Evolutionary conservation across 192 early-diverging fungal species (phyloP).

Genomic region (Geranomyces variabilis): DNA sequence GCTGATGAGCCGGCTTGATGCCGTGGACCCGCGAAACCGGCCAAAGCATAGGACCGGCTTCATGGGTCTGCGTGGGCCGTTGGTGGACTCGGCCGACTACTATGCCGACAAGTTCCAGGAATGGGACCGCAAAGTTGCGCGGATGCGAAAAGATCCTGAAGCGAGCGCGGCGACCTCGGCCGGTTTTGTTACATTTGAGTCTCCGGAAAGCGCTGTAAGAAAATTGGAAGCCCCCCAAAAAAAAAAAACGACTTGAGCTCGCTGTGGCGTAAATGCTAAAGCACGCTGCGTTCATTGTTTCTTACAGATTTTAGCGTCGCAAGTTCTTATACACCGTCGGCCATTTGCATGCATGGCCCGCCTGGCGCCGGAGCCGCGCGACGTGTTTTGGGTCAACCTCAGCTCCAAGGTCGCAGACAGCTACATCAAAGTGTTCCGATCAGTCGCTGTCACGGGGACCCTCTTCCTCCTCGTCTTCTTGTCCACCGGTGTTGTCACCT

Average conservation of each 20-base stretch:
- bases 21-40: constrained; percentile 36
- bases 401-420: constrained; percentile 45
- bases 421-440: constrained; percentile 55
- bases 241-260: background rate
- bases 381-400: constrained; percentile 61
- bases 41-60: constrained; percentile 52
- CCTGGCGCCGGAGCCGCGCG: constrained; percentile 59
- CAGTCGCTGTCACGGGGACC: constrained; percentile 34
- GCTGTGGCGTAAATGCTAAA: too few species aligned
- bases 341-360: constrained; percentile 56
- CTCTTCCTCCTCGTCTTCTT: constrained; percentile 46
- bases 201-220: constrained; percentile 55
- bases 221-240: background rate
- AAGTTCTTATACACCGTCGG: constrained; percentile 43
- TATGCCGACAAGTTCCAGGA: constrained; percentile 47
- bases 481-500: constrained; percentile 40
- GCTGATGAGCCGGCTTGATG: constrained; percentile 41
- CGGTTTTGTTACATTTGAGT: constrained; percentile 64
- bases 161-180: constrained; percentile 46
- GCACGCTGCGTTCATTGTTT: too few species aligned
- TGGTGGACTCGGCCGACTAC: constrained; percentile 49
- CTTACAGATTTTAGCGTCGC: constrained; percentile 50
- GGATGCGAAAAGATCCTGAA: constrained; percentile 41
- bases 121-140: constrained; percentile 44
- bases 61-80: constrained; percentile 46